Percentiles rank a stretch among this genome's conserved stretches.
Conservation (phyloP, 129 eudicot genomes). For the Lactuca saligna region DNA sequence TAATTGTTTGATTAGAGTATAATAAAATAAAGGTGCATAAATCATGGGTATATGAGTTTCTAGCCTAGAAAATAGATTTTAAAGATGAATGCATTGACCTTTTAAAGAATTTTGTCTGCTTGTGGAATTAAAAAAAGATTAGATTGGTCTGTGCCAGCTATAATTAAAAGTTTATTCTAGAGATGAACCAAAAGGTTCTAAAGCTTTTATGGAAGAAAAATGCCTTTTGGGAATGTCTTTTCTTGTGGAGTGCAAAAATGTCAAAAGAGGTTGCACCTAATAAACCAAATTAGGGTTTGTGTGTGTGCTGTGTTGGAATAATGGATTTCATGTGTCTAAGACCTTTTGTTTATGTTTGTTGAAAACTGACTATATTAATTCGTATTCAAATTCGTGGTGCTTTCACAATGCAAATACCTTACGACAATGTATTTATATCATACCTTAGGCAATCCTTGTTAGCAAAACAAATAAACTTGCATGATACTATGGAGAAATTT, state of each 20-base stretch:
- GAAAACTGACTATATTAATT: conserved; percentile 5
- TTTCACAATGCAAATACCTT: conserved; percentile 2
- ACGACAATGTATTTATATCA: background rate
- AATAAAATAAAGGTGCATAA: conserved; percentile 11
- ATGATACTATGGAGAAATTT: too few relatives aligned
- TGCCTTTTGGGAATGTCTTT: conserved; percentile 43
- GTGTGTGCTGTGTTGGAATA: conserved; percentile 17
- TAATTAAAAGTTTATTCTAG: conserved; percentile 13
- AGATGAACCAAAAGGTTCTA: conserved; percentile 26
- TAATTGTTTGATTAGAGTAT: conserved; percentile 32
- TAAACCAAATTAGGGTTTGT: conserved; percentile 30
- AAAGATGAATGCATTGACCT: conserved; percentile 61
- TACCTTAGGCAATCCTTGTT: too few relatives aligned
- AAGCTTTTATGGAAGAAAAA: conserved; percentile 35
- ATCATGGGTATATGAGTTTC: conserved; percentile 17
- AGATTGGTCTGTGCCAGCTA: conserved; percentile 47
- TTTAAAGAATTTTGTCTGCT: conserved; percentile 34
- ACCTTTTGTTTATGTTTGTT: conserved; percentile 15
- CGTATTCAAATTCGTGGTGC: conserved; percentile 14
- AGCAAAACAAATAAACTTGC: too few relatives aligned
- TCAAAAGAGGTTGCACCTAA: conserved; percentile 67
- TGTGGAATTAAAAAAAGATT: conserved; percentile 19
- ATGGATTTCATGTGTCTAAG: conserved; percentile 14
- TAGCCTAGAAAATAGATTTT: background rate
- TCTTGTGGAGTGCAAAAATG: conserved; percentile 47